These are phyloP conservation scores for Neurospora sp. DNA, from an alignment of 495 filamentous ascomycete species.

Conservation along the genomic window DNA sequence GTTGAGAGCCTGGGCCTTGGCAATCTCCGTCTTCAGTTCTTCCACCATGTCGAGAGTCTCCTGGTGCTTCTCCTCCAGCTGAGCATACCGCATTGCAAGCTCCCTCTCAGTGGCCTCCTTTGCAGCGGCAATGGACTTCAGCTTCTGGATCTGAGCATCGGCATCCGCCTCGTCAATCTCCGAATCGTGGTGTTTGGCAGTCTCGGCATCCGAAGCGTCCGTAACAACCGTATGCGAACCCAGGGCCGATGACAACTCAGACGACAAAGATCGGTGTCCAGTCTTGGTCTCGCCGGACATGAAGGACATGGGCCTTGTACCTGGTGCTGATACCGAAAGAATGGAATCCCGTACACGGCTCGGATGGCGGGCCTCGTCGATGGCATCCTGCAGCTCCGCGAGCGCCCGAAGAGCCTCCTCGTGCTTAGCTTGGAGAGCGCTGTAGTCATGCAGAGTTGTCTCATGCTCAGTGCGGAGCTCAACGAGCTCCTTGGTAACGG, in stretches of 20 bases:
- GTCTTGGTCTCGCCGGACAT: slow-evolving; percentile 72
- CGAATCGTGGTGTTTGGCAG: slow-evolving; percentile 21
- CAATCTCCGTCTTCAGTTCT: slow-evolving; percentile 75
- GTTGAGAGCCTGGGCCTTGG: slow-evolving; percentile 54
- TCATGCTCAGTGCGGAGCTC: slow-evolving; percentile 88
- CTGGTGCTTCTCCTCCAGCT: slow-evolving; percentile 71
- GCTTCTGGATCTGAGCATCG: slow-evolving; percentile 55
- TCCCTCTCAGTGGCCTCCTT: slow-evolving; percentile 64
- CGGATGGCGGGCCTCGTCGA: slow-evolving; percentile 71
- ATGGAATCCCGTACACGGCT: slow-evolving; percentile 39
- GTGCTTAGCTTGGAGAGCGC: slow-evolving; percentile 77
- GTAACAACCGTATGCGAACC: slow-evolving; percentile 62
- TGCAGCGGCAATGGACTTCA: slow-evolving; percentile 60
- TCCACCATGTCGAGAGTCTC: slow-evolving; percentile 77
- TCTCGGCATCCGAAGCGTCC: slow-evolving; percentile 45
- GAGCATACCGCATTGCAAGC: slow-evolving; percentile 65
- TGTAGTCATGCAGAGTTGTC: slow-evolving; percentile 66
- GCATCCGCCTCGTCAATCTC: slow-evolving; percentile 24
- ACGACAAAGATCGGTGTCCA: slow-evolving; percentile 83
- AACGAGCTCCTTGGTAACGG: slow-evolving; percentile 83
- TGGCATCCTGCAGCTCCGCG: slow-evolving; percentile 71
- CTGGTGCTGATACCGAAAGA: slow-evolving; percentile 45
- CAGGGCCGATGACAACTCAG: slow-evolving; percentile 90
- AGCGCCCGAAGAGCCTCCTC: slow-evolving; percentile 77
- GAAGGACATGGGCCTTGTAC: slow-evolving; percentile 77